A percentile compares a stretch with the other conserved stretches of the same genome.
Conservation (phyloP, 2,329 filamentous ascomycete genomes). For the Bimuria novae-zelandiae region DNA sequence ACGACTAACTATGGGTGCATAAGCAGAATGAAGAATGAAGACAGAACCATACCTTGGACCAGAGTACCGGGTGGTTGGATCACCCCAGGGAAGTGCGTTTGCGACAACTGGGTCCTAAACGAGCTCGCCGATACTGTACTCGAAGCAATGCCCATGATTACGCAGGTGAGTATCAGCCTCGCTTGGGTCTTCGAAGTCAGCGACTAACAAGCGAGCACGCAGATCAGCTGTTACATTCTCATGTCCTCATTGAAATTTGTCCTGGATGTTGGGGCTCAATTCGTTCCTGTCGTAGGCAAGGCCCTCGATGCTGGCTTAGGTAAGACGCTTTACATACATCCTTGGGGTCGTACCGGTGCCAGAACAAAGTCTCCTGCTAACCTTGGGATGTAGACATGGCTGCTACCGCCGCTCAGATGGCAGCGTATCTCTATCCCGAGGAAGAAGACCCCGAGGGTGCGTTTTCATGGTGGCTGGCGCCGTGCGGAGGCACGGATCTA, state of each 20-base stretch:
- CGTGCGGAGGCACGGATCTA: conserved; percentile 11
- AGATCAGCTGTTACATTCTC: conserved; percentile 14
- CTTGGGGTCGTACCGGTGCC: not conserved
- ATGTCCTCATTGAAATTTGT: conserved; percentile 14
- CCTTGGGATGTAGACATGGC: conserved; percentile 6
- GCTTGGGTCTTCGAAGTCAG: not conserved
- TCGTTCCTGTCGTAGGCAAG: conserved; percentile 9
- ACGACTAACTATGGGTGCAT: conserved; percentile 16
- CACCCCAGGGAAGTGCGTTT: conserved; percentile 5
- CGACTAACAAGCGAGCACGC: not conserved
- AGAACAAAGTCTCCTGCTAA: not conserved
- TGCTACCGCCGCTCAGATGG: conserved; percentile 12
- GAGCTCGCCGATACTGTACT: conserved; percentile 12
- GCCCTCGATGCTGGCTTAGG: conserved; percentile 5
- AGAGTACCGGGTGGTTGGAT: conserved; percentile 3
- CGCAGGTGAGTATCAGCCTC: conserved; percentile 6
- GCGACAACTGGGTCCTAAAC: conserved; percentile 13
- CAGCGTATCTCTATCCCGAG: conserved; percentile 5
- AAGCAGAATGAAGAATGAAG: not conserved
- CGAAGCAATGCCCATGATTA: conserved; percentile 16
- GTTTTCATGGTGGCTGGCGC: conserved; percentile 16
- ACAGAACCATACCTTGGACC: conserved; percentile 8
- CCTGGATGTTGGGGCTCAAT: conserved; percentile 8
- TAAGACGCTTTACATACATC: not conserved
- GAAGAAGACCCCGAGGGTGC: conserved; percentile 11